phyloP scores from a whole-genome alignment of 225 moss, liverwort and hornwort species.

The Thuidium tamariscinum region DNA sequence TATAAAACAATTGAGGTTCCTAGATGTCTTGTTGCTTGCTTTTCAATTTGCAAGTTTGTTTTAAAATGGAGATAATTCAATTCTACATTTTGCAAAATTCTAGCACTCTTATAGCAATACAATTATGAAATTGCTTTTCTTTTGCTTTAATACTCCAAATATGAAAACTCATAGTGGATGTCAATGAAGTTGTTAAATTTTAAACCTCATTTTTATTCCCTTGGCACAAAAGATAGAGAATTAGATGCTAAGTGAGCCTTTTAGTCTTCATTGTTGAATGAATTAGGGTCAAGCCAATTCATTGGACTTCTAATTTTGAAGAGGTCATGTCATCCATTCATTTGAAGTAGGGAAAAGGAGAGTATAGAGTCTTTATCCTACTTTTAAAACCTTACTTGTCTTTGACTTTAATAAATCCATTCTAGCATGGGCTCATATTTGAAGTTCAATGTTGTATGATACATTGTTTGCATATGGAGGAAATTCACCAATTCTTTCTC shows the following conservation, averaged over 20 bases:
- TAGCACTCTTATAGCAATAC: too few relatives aligned
- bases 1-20: background rate
- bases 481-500: background rate
- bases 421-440: background rate
- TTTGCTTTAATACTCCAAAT: fast-evolving
- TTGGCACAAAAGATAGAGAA: too few relatives aligned
- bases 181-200: background rate
- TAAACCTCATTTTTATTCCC: background rate
- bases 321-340: background rate
- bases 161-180: background rate
- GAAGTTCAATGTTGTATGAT: background rate
- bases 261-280: background rate
- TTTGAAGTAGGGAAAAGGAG: background rate
- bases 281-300: background rate
- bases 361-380: background rate
- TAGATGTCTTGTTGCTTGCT: background rate
- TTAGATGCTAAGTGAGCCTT: background rate
- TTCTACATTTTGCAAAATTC: too few relatives aligned
- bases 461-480: background rate
- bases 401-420: background rate
- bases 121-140: background rate
- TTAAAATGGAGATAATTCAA: background rate
- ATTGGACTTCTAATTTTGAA: background rate
- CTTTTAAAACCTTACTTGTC: background rate
- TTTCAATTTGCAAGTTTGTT: background rate